phyloP scores from a whole-genome alignment of 805 yeast genomes.

The Starmerella stellata region DNA sequence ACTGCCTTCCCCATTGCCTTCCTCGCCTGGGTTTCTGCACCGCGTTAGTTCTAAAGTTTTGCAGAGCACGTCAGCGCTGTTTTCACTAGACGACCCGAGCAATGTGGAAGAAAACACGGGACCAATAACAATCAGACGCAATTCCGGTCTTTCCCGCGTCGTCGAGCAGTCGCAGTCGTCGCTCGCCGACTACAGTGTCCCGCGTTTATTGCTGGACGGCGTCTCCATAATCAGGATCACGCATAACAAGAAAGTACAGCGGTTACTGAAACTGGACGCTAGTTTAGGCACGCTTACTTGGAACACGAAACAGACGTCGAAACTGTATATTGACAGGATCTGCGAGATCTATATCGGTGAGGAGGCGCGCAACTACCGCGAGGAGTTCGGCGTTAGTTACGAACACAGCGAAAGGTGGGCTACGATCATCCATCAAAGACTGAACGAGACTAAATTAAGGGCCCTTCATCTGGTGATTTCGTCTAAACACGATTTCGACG shows the following conservation, averaged over 20 bases:
- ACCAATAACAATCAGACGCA: conserved; percentile 17
- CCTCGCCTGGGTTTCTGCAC: conserved; percentile 7
- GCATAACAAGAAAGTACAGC: conserved; percentile 44
- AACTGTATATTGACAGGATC: conserved; percentile 42
- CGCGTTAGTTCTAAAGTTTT: conserved; percentile 11
- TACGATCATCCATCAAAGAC: conserved; percentile 50
- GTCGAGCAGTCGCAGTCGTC: background rate
- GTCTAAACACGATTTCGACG: conserved; percentile 33
- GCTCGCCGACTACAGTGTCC: conserved; percentile 7
- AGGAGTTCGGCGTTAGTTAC: conserved; percentile 56
- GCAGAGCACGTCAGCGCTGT: conserved; percentile 5
- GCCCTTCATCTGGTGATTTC: conserved; percentile 64
- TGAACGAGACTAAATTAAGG: conserved; percentile 44
- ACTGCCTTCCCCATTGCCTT: conserved; percentile 2
- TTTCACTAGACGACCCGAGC: background rate
- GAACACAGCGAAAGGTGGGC: conserved; percentile 59
- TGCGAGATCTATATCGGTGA: conserved; percentile 42
- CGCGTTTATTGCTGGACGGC: conserved; percentile 26
- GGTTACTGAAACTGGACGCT: conserved; percentile 39
- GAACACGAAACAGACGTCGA: conserved; percentile 32
- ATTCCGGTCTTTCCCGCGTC: conserved; percentile 14
- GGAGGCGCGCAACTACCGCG: conserved; percentile 70
- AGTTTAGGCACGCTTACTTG: conserved; percentile 38
- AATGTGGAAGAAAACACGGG: conserved; percentile 4
- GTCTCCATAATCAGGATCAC: conserved; percentile 50